Percentiles rank a stretch among this genome's conserved stretches.
These are phyloP conservation scores for Tolypocladium album DNA, from an alignment of 2,329 filamentous ascomycete genomes.

Conservation along the genomic window DNA sequence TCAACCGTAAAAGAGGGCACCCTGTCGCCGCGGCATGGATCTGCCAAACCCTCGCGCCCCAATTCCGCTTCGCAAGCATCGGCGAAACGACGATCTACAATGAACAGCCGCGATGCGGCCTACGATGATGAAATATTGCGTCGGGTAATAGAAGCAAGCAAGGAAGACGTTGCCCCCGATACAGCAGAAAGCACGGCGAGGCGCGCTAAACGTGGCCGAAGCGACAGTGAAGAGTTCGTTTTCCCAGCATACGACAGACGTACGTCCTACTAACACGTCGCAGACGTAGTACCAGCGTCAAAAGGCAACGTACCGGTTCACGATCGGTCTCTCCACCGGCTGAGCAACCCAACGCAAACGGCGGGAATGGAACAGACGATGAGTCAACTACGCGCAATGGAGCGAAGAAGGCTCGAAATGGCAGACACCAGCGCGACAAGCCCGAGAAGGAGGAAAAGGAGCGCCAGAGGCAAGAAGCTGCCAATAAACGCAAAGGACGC, in stretches of 20 bases:
- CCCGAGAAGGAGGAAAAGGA: slow-evolving; percentile 67
- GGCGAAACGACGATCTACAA: slow-evolving; percentile 83
- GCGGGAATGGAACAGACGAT: slow-evolving; percentile 62
- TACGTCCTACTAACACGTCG: slow-evolving; percentile 12
- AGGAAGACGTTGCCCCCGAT: slow-evolving; percentile 55
- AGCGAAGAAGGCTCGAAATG: slow-evolving; percentile 49
- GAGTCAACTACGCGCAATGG: slow-evolving; percentile 42
- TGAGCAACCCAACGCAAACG: slow-evolving; percentile 33
- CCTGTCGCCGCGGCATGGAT: slow-evolving; percentile 41
- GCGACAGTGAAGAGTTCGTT: slow-evolving; percentile 89
- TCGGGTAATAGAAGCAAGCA: slow-evolving; percentile 89
- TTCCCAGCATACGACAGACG: slow-evolving; percentile 9
- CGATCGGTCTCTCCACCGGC: slow-evolving; percentile 52
- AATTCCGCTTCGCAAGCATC: slow-evolving; percentile 43
- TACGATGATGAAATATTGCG: slow-evolving; percentile 90
- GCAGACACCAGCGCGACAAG: slow-evolving; percentile 50
- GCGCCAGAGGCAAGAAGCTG: slow-evolving; percentile 60
- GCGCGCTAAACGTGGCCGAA: slow-evolving; percentile 72
- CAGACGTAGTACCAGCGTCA: slow-evolving; percentile 61
- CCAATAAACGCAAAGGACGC: slow-evolving; percentile 70
- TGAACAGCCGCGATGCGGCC: slow-evolving; percentile 91
- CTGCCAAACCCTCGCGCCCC: slow-evolving; percentile 44
- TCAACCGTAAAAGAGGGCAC: slow-evolving; percentile 55
- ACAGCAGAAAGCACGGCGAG: slow-evolving; percentile 42
- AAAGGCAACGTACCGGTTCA: slow-evolving; percentile 76